These are phyloP conservation scores for Penicillium goetzii DNA, from an alignment of 495 filamentous ascomycete genomes.

Conservation along the genomic window DNA sequence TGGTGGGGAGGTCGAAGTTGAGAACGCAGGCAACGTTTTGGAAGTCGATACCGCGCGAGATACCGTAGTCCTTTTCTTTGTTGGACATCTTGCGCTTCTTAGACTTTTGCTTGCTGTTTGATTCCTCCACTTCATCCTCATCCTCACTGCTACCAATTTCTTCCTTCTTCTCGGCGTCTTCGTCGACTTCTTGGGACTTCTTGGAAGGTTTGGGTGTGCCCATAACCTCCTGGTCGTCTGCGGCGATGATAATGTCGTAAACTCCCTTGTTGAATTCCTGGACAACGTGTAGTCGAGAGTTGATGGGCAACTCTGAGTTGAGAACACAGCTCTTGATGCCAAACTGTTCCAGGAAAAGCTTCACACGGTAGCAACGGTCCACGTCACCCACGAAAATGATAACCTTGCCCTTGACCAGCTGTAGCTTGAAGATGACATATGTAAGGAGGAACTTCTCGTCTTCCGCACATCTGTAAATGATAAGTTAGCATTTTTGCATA, in stretches of 20 bases:
- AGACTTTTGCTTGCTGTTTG: constrained; percentile 31
- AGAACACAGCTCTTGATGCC: constrained; percentile 91
- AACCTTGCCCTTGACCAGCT: constrained; percentile 91
- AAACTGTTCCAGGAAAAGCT: constrained; percentile 96
- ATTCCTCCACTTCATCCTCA: constrained; percentile 33
- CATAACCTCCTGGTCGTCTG: constrained; percentile 87
- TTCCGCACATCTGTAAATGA: constrained; percentile 71
- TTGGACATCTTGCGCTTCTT: constrained; percentile 66
- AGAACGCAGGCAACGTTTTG: constrained; percentile 90
- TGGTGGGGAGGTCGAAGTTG: constrained; percentile 93
- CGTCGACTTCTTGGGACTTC: constrained; percentile 34
- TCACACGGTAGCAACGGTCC: constrained; percentile 90
- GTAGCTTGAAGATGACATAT: constrained; percentile 93
- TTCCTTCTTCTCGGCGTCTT: constrained; percentile 31
- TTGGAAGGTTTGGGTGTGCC: constrained; percentile 54
- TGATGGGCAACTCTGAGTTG: constrained; percentile 93
- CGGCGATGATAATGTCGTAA: constrained; percentile 96
- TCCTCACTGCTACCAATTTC: constrained; percentile 40
- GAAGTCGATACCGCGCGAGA: constrained; percentile 96
- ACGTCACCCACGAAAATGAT: constrained; percentile 94
- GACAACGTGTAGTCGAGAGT: constrained; percentile 89
- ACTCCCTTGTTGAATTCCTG: constrained; percentile 95
- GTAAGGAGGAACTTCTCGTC: constrained; percentile 95
- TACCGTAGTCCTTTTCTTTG: constrained; percentile 83
- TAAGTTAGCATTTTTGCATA: constrained; percentile 13